Evolutionary conservation across 352 stramenopile genomes (phyloP), one percentile per base, ranked within the genome.

Genomic region (Pythium biforme): DNA sequence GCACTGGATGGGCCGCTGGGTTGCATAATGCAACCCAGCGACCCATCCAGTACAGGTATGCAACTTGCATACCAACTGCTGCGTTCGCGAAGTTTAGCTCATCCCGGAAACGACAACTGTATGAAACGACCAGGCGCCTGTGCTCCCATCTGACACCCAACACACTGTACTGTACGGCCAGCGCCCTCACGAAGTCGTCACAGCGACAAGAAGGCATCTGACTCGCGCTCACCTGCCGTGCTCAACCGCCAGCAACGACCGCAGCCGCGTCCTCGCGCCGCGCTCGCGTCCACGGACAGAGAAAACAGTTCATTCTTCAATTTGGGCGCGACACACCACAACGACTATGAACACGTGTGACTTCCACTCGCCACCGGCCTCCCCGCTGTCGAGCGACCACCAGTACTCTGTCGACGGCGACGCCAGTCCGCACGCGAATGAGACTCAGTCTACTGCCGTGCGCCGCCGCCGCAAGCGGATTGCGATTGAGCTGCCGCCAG

Each of bases 401-500:
- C 29, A 53, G 20, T 47, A 22, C 23, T 66, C 51, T 2, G 29
- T 43, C 34, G 59, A 60, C 19, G 51, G 33, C 17, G 39, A 48
- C n/a, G 33, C 49, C 27, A 66, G 50, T 20, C 59, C 59, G 20
- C 20, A 37, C 27, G 55, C 59, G 2, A 34, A 47, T 11, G 48
- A 23, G 26, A 41, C 34, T 4, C 46, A 37, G 8, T 12, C 46
- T 9, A 15, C 39, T 11, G 14, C 39, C 39, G 19, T 45, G 19
- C 64, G 64, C 46, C 59, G 59, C 8, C 65, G 65, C 10, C 65
- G 65, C 27, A 57, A 60, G 15, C 80, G 80, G 20, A 81, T 83
- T 25, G 76, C 82, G 2, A 81, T 88, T 37, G 57, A 79, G 29
- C 49, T 81, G 17, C 69, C 80, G 1, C 23, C 51, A 6, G 73